Percentiles rank a stretch among this genome's conserved stretches.
These are phyloP conservation scores for Athelia psychrophila DNA, from an alignment of 1,284 basidiomycete genomes.

Conservation along the genomic window DNA sequence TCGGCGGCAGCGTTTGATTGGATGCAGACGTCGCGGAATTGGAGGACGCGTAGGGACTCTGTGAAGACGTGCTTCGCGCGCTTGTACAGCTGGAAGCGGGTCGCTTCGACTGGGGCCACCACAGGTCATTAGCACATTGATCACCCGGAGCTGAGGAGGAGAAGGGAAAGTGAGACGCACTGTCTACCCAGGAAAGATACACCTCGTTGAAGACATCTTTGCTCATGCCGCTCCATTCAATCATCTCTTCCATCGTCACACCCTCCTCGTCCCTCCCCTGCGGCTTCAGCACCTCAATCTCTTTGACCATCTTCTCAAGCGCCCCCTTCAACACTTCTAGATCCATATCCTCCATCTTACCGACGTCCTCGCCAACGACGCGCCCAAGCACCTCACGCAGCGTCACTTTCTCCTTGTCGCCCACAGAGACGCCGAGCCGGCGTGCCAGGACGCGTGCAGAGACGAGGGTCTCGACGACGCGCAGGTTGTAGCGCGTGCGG, in stretches of 20 bases:
- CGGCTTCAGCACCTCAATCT: slow-evolving; percentile 54
- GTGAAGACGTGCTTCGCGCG: slow-evolving; percentile 76
- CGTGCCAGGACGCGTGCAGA: slow-evolving; percentile 72
- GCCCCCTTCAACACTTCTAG: slow-evolving; percentile 43
- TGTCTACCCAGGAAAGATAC: slow-evolving; percentile 76
- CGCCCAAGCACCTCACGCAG: slow-evolving; percentile 51
- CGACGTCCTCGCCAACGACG: slow-evolving; percentile 40
- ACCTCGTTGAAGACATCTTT: slow-evolving; percentile 57
- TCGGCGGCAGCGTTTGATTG: slow-evolving; percentile 18
- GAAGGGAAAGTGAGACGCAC: slow-evolving; percentile 36
- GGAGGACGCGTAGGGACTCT: slow-evolving; percentile 76
- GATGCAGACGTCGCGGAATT: slow-evolving; percentile 68
- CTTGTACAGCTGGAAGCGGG: slow-evolving; percentile 76
- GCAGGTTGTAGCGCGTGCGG: slow-evolving; percentile 80
- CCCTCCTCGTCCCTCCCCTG: slow-evolving; percentile 42
- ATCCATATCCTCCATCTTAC: slow-evolving; percentile 41
- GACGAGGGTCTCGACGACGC: slow-evolving; percentile 83
- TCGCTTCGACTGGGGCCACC: slow-evolving; percentile 60
- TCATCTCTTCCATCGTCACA: slow-evolving; percentile 71
- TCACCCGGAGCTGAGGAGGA: slow-evolving; percentile 6
- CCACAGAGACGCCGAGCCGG: slow-evolving; percentile 45
- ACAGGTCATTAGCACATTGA: slow-evolving; percentile 6
- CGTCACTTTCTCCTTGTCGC: slow-evolving; percentile 46
- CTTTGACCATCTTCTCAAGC: slow-evolving; percentile 44
- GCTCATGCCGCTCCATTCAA: slow-evolving; percentile 58